Evolutionary conservation across 805 yeast genomes (phyloP).

Genomic region (Ogataea salicorniae): DNA sequence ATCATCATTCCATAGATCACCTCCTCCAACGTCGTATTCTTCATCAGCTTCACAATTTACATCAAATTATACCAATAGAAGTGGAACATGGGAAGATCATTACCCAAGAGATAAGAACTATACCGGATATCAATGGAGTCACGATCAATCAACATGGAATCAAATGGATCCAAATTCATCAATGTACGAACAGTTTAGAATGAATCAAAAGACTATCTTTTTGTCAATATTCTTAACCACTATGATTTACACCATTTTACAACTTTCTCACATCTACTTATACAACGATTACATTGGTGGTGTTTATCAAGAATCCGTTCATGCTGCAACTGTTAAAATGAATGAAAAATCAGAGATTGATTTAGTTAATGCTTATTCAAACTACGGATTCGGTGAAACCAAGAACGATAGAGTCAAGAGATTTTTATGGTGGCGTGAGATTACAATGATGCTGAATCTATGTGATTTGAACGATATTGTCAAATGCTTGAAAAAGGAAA

Average conservation of each 20-base stretch:
- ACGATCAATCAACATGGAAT: constrained; percentile 24
- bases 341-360: constrained; percentile 39
- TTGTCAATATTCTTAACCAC: constrained; percentile 23
- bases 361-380: constrained; percentile 38
- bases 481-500: constrained; percentile 14
- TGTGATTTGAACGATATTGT: constrained; percentile 23
- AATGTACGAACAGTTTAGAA: constrained; percentile 22
- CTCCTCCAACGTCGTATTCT: constrained; percentile 19
- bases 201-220: constrained; percentile 26
- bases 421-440: constrained; percentile 49
- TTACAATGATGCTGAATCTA: constrained; percentile 22
- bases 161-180: constrained; percentile 21
- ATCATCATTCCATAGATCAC: constrained; percentile 16
- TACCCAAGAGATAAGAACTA: constrained; percentile 13
- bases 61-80: constrained; percentile 5
- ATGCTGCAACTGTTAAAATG: constrained; percentile 17
- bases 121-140: constrained; percentile 22
- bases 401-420: constrained; percentile 49
- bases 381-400: constrained; percentile 48
- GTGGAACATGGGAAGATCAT: constrained; percentile 30
- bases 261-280: constrained; percentile 25
- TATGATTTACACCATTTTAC: constrained; percentile 25
- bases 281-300: constrained; percentile 31
- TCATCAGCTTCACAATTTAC: constrained; percentile 8
- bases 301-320: constrained; percentile 16